Base-by-base conservation (phyloP, 83 land plant genomes). In the Larix sibirica region DNA sequence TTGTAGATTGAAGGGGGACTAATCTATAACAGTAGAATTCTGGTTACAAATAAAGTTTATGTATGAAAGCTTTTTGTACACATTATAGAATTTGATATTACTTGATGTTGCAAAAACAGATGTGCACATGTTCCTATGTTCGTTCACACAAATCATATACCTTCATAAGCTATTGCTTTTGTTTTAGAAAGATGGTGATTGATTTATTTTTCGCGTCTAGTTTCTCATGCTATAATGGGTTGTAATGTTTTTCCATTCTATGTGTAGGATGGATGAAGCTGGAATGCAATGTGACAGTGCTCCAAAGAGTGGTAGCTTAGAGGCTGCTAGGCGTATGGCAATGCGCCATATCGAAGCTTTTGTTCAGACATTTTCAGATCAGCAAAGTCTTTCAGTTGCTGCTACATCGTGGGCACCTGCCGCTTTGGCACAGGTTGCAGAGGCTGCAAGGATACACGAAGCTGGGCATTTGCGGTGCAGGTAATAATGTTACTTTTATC, bases 391-490 rank as follows among this genome's bases (percentile, higher is more conserved):
- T 82, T 62, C 92, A 16, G 83, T 83, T 60, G 94, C 95, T 80
- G 87, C 95, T 80, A 88, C 94, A 58, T 94, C 98, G n/a, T 91
- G 88, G 83, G 90, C 94, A 23, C 92, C 98, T 62, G 87, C 98
- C 65, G 88, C 95, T 26, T 83, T 97, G 86, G 77, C 82, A 42
- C 93, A 90, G 71, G 96, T 95, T 16, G 94, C 94, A 50, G 99
- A 97, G 74, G 80, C 91, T 42, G 98, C 94, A 77, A 88, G 96
- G 26, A 97, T 97, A 36, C 95, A 92, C 74, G 99, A 97, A 90
- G 99, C 99, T 77, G 99, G 99, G 23, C 98, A 97, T 87, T 86
- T 97, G 62, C 89, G 99, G 83, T 97, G 99, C 98, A 97, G 99
- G 99, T 97, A 56, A 26, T 70, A 9, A 56, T 40, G 26, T 73